A percentile compares a stretch with the other conserved stretches of the same genome.
phyloP scores from a whole-genome alignment of 768 basidiomycete species.

The Boletus coccyginus region DNA sequence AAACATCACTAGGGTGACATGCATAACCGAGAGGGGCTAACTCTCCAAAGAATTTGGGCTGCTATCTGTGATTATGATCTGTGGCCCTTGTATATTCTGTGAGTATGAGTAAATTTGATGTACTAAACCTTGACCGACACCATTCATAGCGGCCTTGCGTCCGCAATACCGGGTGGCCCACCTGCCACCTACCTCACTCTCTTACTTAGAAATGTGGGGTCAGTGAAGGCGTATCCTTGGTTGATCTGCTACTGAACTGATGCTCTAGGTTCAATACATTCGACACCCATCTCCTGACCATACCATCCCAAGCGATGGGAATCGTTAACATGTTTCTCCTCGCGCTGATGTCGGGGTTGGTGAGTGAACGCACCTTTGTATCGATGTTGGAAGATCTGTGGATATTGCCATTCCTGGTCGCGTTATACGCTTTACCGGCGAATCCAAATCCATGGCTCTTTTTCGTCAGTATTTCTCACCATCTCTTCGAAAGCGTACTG shows the following conservation, averaged over 20 bases:
- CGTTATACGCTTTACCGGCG: conserved; percentile 47
- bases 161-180: conserved; percentile 46
- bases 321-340: conserved; percentile 53
- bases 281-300: conserved; percentile 56
- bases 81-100: conserved; percentile 64
- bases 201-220: conserved; percentile 54
- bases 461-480: conserved; percentile 37
- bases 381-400: conserved; percentile 56
- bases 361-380: conserved; percentile 52
- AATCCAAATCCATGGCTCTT: conserved; percentile 52
- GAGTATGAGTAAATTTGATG: neutral
- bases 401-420: conserved; percentile 60
- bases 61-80: conserved; percentile 61
- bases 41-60: conserved; percentile 46
- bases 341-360: conserved; percentile 47
- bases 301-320: conserved; percentile 50
- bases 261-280: conserved; percentile 53
- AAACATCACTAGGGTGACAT: conserved; percentile 39
- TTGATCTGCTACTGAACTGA: neutral
- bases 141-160: conserved; percentile 45
- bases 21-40: conserved; percentile 67
- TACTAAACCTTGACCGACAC: neutral
- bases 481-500: neutral
- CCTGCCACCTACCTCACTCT: conserved; percentile 59
- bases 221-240: neutral